Percentiles rank a stretch among this genome's conserved stretches.
Conservation (phyloP, 257 asterid species). For the Solanum chaucha region DNA sequence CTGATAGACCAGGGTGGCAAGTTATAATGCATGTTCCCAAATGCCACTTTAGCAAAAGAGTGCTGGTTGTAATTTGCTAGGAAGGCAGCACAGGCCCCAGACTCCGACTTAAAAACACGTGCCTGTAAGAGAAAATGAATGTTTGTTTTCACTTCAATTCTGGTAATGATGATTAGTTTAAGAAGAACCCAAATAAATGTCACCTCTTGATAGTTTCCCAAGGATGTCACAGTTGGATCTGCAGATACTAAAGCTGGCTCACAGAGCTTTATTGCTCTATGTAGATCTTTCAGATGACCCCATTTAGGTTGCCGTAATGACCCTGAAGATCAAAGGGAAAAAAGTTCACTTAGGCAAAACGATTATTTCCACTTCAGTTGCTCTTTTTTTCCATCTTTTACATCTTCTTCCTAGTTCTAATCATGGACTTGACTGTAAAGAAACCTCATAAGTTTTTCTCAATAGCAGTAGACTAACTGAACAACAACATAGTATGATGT, state of each 20-base stretch:
- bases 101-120: constrained; percentile 55
- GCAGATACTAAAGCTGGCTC: constrained; percentile 85
- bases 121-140: constrained; percentile 38
- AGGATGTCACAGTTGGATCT: constrained; percentile 58
- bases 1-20: constrained; percentile 99
- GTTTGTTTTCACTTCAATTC: background rate
- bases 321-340: constrained; percentile 29
- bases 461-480: background rate
- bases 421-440: background rate
- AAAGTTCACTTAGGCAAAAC: background rate
- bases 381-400: background rate
- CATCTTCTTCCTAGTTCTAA: background rate
- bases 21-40: constrained; percentile 63
- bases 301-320: constrained; percentile 79
- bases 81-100: constrained; percentile 89
- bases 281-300: constrained; percentile 98
- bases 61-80: constrained; percentile 70
- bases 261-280: constrained; percentile 90
- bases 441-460: background rate
- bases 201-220: constrained; percentile 96
- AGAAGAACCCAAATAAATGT: constrained; percentile 8
- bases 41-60: constrained; percentile 63
- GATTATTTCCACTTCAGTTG: background rate
- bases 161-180: background rate
- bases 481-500: background rate